Conservation (phyloP, 1,284 basidiomycete genomes). For the Trametes versicolor region DNA sequence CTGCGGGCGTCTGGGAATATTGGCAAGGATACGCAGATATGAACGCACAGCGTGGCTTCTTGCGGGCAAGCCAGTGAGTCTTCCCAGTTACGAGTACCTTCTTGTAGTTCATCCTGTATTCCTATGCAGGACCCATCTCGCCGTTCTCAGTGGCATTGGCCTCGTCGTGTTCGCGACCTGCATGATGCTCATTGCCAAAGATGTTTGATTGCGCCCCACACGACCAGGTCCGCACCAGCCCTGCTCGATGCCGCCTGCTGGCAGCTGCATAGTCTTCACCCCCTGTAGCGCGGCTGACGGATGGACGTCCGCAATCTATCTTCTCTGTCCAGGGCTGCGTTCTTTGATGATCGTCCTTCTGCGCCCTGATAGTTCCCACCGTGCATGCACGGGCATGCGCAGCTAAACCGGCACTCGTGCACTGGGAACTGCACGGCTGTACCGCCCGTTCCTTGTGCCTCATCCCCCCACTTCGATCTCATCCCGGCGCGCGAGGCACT, state of each 20-base stretch:
- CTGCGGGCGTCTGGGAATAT: slow-evolving; percentile 72
- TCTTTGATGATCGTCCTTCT: slow-evolving; percentile 30
- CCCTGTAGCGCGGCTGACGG: slow-evolving; percentile 22
- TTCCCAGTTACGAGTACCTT: slow-evolving; percentile 20
- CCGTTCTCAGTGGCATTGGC: slow-evolving; percentile 35
- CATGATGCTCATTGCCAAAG: slow-evolving; percentile 37
- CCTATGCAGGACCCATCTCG: slow-evolving; percentile 35
- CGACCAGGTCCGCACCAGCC: background rate
- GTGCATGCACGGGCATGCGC: slow-evolving; percentile 16
- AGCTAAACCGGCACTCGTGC: slow-evolving; percentile 14
- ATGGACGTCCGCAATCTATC: slow-evolving; percentile 32
- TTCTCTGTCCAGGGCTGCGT: slow-evolving; percentile 28
- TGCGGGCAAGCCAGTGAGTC: slow-evolving; percentile 66
- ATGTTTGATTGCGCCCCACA: slow-evolving; percentile 23
- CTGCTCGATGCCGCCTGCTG: background rate
- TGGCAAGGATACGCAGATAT: slow-evolving; percentile 64
- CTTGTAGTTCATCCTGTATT: slow-evolving; percentile 20
- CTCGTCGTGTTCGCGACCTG: slow-evolving; percentile 40
- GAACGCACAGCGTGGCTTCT: slow-evolving; percentile 64
- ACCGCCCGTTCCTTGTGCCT: slow-evolving; percentile 20
- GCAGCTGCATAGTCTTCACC: background rate
- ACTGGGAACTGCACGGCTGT: background rate
- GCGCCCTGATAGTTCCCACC: slow-evolving; percentile 31
- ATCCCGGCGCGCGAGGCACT: slow-evolving; percentile 4
- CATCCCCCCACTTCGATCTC: slow-evolving; percentile 3